Evolutionary conservation across 345 rosid species (phyloP).

Genomic region (Fremontodendron californicum): DNA sequence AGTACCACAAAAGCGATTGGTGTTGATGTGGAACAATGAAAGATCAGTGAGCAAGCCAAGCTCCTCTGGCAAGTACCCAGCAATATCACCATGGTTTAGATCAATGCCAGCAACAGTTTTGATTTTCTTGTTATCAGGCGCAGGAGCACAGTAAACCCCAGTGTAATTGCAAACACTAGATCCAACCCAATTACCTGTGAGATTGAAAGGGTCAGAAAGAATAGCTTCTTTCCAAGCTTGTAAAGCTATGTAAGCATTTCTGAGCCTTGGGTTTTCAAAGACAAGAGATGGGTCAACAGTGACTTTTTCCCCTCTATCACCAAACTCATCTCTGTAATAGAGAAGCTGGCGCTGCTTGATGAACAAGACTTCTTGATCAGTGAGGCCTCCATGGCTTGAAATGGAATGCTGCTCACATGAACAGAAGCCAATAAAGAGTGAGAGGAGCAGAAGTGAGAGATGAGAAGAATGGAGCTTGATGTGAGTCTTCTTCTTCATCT

Average conservation of each 20-base stretch:
- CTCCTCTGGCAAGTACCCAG: neutral
- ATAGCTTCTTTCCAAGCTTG: conserved; percentile 88
- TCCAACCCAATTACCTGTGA: conserved; percentile 63
- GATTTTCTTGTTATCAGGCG: conserved; percentile 50
- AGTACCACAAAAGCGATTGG: conserved; percentile 63
- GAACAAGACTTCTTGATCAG: conserved; percentile 50
- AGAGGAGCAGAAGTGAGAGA: conserved; percentile 20
- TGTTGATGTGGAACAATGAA: neutral
- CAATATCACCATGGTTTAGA: neutral
- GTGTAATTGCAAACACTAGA: conserved; percentile 60
- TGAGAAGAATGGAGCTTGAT: neutral
- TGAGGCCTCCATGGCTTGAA: conserved; percentile 49
- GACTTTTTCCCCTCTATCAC: conserved; percentile 70
- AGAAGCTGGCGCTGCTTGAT: conserved; percentile 83
- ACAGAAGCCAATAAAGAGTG: conserved; percentile 20
- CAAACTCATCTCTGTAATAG: conserved; percentile 76
- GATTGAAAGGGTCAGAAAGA: conserved; percentile 69
- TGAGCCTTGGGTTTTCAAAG: conserved; percentile 56
- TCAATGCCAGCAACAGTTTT: conserved; percentile 21
- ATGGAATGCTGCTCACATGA: conserved; percentile 24
- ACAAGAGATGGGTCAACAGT: conserved; percentile 60
- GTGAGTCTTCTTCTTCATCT: conserved; percentile 66
- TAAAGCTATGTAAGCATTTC: conserved; percentile 67
- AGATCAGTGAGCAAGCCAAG: neutral
- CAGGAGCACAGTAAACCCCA: conserved; percentile 54